Evolutionary conservation across 2,329 filamentous ascomycete species (phyloP), one percentile per base, ranked within the genome.

Genomic region (Epichloe uncinata): DNA sequence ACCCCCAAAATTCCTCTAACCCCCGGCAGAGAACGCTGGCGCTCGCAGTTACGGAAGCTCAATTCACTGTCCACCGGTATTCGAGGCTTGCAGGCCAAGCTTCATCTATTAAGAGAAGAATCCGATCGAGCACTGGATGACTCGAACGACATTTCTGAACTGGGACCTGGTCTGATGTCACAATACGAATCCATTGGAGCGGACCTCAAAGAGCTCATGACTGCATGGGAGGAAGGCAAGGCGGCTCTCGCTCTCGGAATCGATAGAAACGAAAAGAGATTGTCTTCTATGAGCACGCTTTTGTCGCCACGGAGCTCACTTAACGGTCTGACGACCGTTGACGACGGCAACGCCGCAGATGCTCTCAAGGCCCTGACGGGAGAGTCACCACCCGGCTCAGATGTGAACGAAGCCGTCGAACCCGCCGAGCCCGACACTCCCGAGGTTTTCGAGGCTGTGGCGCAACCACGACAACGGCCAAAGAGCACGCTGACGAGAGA

Each of bases 121-220:
- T 94, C 89, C 0, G 87, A 87, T 61, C 79, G 79, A 53, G 81
- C 81, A 42, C 68, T 95, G 30, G 86, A 95, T 59, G 81, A 84
- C 57, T 81, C 85, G 37, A 74, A 75, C 52, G 80, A 84, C 57
- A 79, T 87, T 16, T 79, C 81, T 4, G 86, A 95, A 56, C 76
- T 95, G 15, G 87, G 86, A 0, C 78, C 83, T 0, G 82, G 81
- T 54, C 74, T 97, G 38, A 83, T 95, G 75, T 70, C 82, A 20
- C 93, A 97, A 61, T 98, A 97, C 65, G 93, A 98, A 50, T 91
- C 89, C 4, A 94, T 98, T 55, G 93, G 93, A 3, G 75, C 82
- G 26, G 93, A 98, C 61, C 74, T 98, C 42, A 84, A 84, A 63
- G 78, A 83, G 42, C 70, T 95, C 46, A 81, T 90, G 66, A 77